Base-by-base conservation (phyloP, 129 eudicot genomes). In the Sambucus nigra region DNA sequence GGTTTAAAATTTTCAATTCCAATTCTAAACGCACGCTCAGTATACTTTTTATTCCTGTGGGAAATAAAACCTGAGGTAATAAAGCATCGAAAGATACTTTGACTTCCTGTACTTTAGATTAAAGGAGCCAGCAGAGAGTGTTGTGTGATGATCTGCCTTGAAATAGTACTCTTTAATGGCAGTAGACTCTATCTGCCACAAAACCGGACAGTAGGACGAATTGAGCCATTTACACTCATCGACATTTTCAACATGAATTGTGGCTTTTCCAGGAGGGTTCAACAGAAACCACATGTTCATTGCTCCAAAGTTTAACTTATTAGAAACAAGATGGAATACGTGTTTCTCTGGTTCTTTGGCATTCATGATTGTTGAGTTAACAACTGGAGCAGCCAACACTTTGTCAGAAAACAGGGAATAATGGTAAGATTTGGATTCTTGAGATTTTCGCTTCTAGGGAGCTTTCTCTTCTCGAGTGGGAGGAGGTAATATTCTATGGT, bases 311-410 rank as follows among this genome's bases (percentile, higher is more conserved):
- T 91, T 91, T 66, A 91, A 63, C 52, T 91, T 82, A 63, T 91
- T 94, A 19, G 94, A 73, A 12, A 85, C 98, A 25, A 85, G 84
- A 77, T 86, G 95, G 55, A 86, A 91, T n/a, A 91, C 98, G 49
- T 91, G 98, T 61, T 91, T 91, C 71, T 76, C 95, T 14, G 98
- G 98, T 47, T 91, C 98, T 89, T 86, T 91, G 21, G 98, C 94
- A 56, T 91, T 79, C 64, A 51, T 66, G 63, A 91, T 60, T 8
- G 98, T 75, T 1, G 98, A 91, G 73, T 86, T 91, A 56, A 85
- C 98, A 2, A 91, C 95, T 1, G 98, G 85, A 16, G 98, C 95
- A 71, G 98, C 98, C 71, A 85, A 74, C 23, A 85, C 98, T 59
- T 91, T 91, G 69, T 91, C 98, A 38, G 95, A 91, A 59, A 85